Conservation (phyloP, 805 yeast species). For the Kuraishia cidri region DNA sequence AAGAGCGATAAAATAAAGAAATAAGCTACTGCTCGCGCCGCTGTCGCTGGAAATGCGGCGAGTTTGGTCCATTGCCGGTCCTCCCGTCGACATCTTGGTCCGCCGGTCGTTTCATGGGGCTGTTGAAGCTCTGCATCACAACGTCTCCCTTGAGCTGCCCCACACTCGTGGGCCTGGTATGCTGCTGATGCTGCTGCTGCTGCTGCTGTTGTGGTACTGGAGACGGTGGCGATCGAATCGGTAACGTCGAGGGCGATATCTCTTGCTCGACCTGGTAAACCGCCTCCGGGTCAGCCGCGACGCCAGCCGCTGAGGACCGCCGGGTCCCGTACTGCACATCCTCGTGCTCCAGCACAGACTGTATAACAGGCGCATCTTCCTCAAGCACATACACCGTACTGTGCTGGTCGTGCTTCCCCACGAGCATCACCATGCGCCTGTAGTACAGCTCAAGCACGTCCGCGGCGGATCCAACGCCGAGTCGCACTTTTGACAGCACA, state of each 20-base stretch:
- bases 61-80: slow-evolving; percentile 2
- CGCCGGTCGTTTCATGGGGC: slow-evolving; percentile 10
- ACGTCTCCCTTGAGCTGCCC: not conserved
- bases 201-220: not conserved
- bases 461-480: slow-evolving; percentile 21
- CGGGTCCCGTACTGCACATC: too few species aligned
- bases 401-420: slow-evolving; percentile 24
- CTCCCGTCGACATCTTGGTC: slow-evolving; percentile 3
- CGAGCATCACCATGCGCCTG: slow-evolving; percentile 35
- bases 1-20: too few species aligned
- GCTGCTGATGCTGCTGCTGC: not conserved
- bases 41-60: slow-evolving; percentile 1
- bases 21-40: too few species aligned
- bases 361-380: too few species aligned
- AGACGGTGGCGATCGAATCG: too few species aligned
- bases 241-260: too few species aligned
- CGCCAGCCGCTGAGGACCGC: too few species aligned
- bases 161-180: not conserved
- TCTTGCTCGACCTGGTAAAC: too few species aligned
- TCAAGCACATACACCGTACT: not conserved
- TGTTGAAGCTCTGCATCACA: not conserved
- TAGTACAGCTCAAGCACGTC: slow-evolving; percentile 40
- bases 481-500: slow-evolving; percentile 12
- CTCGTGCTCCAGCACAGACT: too few species aligned
- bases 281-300: too few species aligned